These are phyloP conservation scores for Pichia phayaonensis DNA, from an alignment of 805 yeast genomes.

Conservation along the genomic window DNA sequence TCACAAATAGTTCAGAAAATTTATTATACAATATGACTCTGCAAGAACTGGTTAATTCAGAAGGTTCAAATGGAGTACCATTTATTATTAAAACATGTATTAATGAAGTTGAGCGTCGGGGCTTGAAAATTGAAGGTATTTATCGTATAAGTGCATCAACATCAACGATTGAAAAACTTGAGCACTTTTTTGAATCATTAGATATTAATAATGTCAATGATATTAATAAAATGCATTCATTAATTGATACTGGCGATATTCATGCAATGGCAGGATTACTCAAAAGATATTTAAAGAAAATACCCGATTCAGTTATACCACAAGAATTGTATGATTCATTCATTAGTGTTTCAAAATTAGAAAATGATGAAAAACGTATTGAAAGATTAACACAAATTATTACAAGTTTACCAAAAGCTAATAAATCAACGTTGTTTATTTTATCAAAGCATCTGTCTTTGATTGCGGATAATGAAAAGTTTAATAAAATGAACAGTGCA, in stretches of 20 bases:
- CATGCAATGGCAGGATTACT: conserved; percentile 82
- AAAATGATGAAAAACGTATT: conserved; percentile 26
- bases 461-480: conserved; percentile 44
- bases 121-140: conserved; percentile 75
- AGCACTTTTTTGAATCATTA: conserved; percentile 27
- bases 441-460: conserved; percentile 58
- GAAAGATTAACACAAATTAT: conserved; percentile 40
- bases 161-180: conserved; percentile 46
- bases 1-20: conserved; percentile 19
- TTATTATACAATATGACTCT: conserved; percentile 43
- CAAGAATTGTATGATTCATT: conserved; percentile 59
- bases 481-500: conserved; percentile 75
- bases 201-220: conserved; percentile 26
- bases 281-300: conserved; percentile 76
- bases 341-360: conserved; percentile 43
- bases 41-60: conserved; percentile 54
- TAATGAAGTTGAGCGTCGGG: conserved; percentile 68
- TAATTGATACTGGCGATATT: conserved; percentile 45
- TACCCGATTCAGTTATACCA: conserved; percentile 81
- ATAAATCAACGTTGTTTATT: conserved; percentile 46
- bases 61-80: conserved; percentile 54
- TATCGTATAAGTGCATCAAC: conserved; percentile 86
- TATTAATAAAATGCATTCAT: conserved; percentile 19
- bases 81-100: conserved; percentile 64
- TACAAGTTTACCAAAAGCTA: conserved; percentile 55